phyloP scores from a whole-genome alignment of 192 early-diverging fungal genomes.

The Entomortierella parvispora region DNA sequence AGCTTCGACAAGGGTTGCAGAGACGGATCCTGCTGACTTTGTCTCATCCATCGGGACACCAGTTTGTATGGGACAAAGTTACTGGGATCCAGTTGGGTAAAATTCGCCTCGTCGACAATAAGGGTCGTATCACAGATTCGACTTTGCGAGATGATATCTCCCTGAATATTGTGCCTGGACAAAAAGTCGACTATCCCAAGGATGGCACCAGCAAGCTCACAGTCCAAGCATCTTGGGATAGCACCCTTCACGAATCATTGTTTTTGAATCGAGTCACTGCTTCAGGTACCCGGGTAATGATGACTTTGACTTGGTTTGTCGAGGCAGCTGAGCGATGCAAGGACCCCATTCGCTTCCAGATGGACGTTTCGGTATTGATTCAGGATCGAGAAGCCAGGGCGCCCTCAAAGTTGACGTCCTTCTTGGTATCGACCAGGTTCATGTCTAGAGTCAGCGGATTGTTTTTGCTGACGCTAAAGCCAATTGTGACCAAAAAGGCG shows the following conservation, averaged over 20 bases:
- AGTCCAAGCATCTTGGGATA: conserved; percentile 77
- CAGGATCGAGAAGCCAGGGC: conserved; percentile 64
- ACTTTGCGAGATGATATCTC: conserved; percentile 62
- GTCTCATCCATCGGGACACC: conserved; percentile 74
- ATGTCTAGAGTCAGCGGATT: conserved; percentile 61
- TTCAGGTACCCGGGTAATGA: conserved; percentile 65
- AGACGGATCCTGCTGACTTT: conserved; percentile 71
- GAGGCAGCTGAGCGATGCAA: conserved; percentile 65
- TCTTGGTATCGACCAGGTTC: conserved; percentile 52
- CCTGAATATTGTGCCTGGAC: conserved; percentile 57
- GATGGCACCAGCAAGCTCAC: conserved; percentile 72
- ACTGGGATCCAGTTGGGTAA: conserved; percentile 56
- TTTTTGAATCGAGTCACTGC: conserved; percentile 72
- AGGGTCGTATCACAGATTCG: conserved; percentile 65
- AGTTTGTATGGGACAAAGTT: conserved; percentile 64
- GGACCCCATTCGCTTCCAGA: conserved; percentile 63
- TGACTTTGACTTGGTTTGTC: conserved; percentile 64
- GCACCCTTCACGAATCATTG: conserved; percentile 73
- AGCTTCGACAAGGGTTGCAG: conserved; percentile 80
- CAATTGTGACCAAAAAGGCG: conserved; percentile 60
- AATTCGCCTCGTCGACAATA: conserved; percentile 64
- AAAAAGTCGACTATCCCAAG: conserved; percentile 57
- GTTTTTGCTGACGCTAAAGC: conserved; percentile 70
- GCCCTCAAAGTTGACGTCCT: conserved; percentile 52
- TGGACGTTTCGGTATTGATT: conserved; percentile 70